phyloP scores from a whole-genome alignment of 2,329 filamentous ascomycete genomes.

The Thielaviopsis musarum region DNA sequence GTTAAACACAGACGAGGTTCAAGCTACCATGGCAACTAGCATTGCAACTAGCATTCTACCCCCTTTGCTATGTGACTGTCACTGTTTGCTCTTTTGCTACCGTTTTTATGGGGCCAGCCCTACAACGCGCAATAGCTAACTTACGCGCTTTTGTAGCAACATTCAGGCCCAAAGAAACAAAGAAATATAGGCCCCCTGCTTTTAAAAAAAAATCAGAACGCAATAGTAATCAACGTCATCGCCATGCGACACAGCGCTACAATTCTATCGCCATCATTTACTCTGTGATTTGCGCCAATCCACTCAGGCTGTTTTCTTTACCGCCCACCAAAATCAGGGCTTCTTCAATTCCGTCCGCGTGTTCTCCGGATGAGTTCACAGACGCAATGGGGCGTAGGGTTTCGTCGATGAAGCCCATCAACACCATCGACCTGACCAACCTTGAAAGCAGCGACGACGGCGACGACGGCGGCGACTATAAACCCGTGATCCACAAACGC shows the following conservation, averaged over 20 bases:
- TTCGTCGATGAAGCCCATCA: conserved; percentile 3
- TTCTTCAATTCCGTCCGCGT: neutral
- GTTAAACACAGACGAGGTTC: too few relatives aligned
- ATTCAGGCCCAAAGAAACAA: neutral
- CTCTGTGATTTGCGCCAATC: neutral
- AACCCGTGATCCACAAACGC: neutral
- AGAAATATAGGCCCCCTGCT: neutral
- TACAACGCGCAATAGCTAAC: neutral
- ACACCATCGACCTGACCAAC: conserved; percentile 3
- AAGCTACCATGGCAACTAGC: too few relatives aligned
- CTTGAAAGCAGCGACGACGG: conserved; percentile 1
- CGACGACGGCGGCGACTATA: neutral
- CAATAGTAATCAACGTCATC: neutral
- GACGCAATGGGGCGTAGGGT: neutral
- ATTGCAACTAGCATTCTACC: neutral
- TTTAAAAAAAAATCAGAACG: neutral
- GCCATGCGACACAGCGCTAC: neutral
- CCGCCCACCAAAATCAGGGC: neutral
- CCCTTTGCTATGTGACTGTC: neutral
- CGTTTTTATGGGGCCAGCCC: neutral
- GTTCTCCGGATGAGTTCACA: neutral
- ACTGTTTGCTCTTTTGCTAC: neutral
- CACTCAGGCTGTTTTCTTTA: neutral
- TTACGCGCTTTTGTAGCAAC: neutral
- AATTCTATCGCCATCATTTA: neutral